A percentile compares a stretch with the other conserved stretches of the same genome.
These are phyloP conservation scores for Ustilago esculenta DNA, from an alignment of 1,284 basidiomycete genomes.

Conservation along the genomic window DNA sequence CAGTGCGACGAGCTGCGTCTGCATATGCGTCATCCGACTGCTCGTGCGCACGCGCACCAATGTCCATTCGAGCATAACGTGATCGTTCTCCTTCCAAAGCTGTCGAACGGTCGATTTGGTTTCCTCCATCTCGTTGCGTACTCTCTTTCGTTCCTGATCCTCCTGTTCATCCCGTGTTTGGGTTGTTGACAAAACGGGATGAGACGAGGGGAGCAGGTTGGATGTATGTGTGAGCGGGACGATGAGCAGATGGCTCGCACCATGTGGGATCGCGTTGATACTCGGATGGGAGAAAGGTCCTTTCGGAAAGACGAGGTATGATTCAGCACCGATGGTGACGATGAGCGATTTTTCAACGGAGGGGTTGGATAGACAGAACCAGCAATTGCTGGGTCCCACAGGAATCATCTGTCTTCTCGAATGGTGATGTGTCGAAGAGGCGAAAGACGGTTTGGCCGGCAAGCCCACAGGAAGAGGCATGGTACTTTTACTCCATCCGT, in stretches of 20 bases:
- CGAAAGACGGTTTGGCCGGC: constrained; percentile 25
- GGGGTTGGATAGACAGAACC: constrained; percentile 66
- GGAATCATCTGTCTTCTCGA: constrained; percentile 28
- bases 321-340: constrained; percentile 51
- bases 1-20: constrained; percentile 57
- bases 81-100: constrained; percentile 30
- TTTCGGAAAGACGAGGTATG: constrained; percentile 62
- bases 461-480: constrained; percentile 34
- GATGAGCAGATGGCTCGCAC: constrained; percentile 59
- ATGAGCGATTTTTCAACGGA: constrained; percentile 58
- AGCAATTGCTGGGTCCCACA: constrained; percentile 62
- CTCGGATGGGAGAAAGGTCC: constrained; percentile 47
- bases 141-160: background rate
- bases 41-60: constrained; percentile 41
- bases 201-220: constrained; percentile 13
- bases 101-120: constrained; percentile 22
- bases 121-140: constrained; percentile 35
- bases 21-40: constrained; percentile 55
- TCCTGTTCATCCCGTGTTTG: constrained; percentile 1
- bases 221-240: constrained; percentile 54
- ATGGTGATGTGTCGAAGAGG: background rate
- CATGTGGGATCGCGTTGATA: constrained; percentile 36
- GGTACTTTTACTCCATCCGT: background rate
- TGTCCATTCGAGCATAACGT: constrained; percentile 33
- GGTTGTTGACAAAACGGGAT: background rate